Evolutionary conservation across 352 stramenopile genomes (phyloP), one percentile per base, ranked within the genome.

Genomic region (Phytophthora hibernalis): DNA sequence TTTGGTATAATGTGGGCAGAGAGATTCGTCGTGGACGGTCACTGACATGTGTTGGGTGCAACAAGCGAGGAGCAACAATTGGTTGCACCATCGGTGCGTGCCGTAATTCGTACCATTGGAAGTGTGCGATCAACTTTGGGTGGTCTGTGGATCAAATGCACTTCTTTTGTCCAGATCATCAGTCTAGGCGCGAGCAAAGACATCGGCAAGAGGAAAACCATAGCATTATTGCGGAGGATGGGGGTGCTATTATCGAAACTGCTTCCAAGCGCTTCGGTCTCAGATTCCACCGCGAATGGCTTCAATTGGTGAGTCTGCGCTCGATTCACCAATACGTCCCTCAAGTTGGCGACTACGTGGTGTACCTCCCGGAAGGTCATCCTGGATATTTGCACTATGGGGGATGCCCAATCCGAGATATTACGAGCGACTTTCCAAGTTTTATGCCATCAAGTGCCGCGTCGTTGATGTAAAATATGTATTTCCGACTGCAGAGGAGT

Each of bases 1-100:
- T 72, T 21, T 96, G 88, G 88, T 96, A 93, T 61, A 96, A 96
- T 52, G 77, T 96, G 28, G 76, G 79, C 8, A 90, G 82, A 67
- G 88, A 96, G 54, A 89, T 96, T 65, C 88, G 88, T 6, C 85
- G 88, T 6, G 88, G 88, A 2, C 74, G 88, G 7, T 88, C 82
- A 10, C 50, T 96, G 28, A 65, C 62, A 4, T 96, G 88, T 47
- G 74, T 87, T 28, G 52, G 75, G 22, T 96, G 88, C 54, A 89
- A 72, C 48, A 90, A 83, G 40, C 87, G 85, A 18, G 88, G 88
- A 5, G 85, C 88, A 13, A 96, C 88, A 1, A 76, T 96, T 48
- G 88, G 88, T 9, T 96, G 88, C 44, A 92, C 82, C 1, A 48
- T 93, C 16, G 50, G 70, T 48, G 63, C 76, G 38, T 94, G 85